Conservation (phyloP, 2,329 filamentous ascomycete species). For the Aciculosporium take region DNA sequence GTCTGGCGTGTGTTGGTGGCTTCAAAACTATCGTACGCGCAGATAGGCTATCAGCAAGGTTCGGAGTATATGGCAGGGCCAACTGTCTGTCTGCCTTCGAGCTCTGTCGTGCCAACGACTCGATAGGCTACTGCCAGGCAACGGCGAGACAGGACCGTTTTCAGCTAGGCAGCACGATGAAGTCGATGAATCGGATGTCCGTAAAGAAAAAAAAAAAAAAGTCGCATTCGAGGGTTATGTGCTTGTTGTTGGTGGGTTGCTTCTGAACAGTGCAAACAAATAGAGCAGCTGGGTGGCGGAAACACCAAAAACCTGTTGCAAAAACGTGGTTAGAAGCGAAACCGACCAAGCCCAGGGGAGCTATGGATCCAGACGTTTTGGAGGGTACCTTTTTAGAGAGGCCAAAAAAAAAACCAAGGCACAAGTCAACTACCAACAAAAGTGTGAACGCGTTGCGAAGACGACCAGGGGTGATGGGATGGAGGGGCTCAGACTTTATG, state of each 20-base stretch:
- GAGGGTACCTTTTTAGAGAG: not conserved
- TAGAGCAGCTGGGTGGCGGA: not conserved
- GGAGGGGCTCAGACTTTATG: slow-evolving; percentile 9
- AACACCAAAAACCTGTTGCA: not conserved
- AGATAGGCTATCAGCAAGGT: not conserved
- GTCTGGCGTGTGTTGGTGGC: not conserved
- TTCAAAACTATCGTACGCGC: not conserved
- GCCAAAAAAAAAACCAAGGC: not conserved
- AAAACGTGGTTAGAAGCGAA: not conserved
- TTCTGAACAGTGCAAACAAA: not conserved
- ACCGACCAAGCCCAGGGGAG: not conserved
- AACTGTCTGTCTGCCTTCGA: not conserved
- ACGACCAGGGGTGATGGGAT: slow-evolving; percentile 7
- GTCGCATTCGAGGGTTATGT: not conserved
- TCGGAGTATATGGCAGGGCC: slow-evolving; percentile 1
- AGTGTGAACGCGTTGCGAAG: not conserved
- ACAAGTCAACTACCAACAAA: not conserved
- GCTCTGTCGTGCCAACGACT: not conserved
- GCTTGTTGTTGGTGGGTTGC: not conserved
- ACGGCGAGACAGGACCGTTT: not conserved
- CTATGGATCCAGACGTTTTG: not conserved
- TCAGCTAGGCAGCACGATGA: not conserved
- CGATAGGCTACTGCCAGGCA: not conserved
- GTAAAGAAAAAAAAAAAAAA: no score
- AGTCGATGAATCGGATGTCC: not conserved